Conservation (phyloP, 2,329 filamentous ascomycete species). For the Colletotrichum navitas region DNA sequence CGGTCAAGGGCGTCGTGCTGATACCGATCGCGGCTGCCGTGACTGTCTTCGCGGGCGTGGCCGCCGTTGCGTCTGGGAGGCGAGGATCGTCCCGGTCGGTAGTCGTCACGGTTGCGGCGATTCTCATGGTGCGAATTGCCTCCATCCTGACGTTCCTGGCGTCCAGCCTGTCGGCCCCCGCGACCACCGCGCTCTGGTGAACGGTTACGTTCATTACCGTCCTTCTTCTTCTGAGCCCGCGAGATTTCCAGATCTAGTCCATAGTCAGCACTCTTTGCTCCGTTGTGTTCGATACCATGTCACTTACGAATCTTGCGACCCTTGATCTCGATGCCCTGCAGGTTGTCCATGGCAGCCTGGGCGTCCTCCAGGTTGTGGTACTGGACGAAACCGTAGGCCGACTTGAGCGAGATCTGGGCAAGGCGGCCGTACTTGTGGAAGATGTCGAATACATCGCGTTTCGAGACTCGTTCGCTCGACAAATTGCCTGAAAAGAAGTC, state of each 20-base stretch:
- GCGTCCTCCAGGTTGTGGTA: constrained; percentile 85
- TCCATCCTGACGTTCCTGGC: constrained; percentile 63
- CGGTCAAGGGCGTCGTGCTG: constrained; percentile 55
- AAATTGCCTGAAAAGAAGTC: constrained; percentile 76
- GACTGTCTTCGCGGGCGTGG: constrained; percentile 72
- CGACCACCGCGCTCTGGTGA: constrained; percentile 70
- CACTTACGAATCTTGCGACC: constrained; percentile 93
- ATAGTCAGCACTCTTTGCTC: constrained; percentile 10
- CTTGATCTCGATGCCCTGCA: constrained; percentile 85
- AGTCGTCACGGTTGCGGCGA: constrained; percentile 70
- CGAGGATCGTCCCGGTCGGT: constrained; percentile 71
- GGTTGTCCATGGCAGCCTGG: constrained; percentile 76
- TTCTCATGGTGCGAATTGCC: constrained; percentile 56
- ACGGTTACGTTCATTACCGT: constrained; percentile 66
- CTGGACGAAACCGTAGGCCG: constrained; percentile 96
- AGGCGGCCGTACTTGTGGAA: constrained; percentile 89
- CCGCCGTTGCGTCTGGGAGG: constrained; percentile 69
- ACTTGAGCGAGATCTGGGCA: constrained; percentile 96
- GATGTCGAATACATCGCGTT: constrained; percentile 91
- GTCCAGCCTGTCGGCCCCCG: constrained; percentile 56
- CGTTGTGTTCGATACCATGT: neutral
- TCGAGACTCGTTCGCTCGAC: constrained; percentile 91
- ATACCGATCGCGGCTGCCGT: constrained; percentile 63
- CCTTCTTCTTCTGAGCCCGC: constrained; percentile 84
- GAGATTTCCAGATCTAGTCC: constrained; percentile 86